Evolutionary conservation across 345 rosid genomes (phyloP).

Genomic region (Salix purpurea): DNA sequence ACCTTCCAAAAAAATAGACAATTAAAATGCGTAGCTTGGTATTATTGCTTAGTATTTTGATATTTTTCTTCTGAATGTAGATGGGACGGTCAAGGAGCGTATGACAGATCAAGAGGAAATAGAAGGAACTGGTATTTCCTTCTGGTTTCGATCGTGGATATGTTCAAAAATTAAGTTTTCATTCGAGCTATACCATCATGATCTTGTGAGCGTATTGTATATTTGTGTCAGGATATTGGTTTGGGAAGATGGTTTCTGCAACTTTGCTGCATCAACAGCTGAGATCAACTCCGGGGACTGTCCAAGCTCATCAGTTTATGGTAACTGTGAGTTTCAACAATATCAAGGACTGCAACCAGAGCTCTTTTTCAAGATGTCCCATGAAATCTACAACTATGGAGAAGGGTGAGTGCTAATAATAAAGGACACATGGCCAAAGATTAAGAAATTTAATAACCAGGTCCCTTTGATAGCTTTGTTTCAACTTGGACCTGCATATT

Average conservation of each 20-base stretch:
- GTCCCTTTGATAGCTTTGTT: too few relatives aligned
- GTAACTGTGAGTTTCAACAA: conserved; percentile 61
- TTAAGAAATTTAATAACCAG: too few relatives aligned
- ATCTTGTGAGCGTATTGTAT: neutral
- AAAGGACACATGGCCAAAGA: neutral
- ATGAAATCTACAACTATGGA: conserved; percentile 97
- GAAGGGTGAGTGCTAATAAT: conserved; percentile 62
- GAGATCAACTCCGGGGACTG: conserved; percentile 53
- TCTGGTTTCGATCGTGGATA: neutral
- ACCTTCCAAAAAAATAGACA: too few relatives aligned
- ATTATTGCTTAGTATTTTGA: neutral
- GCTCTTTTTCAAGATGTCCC: conserved; percentile 98
- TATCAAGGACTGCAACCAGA: conserved; percentile 93
- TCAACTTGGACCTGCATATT: neutral
- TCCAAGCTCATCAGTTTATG: conserved; percentile 48
- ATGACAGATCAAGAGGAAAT: conserved; percentile 96
- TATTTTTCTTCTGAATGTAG: conserved; percentile 31
- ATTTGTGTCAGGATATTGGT: conserved; percentile 67
- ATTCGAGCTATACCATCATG: too few relatives aligned
- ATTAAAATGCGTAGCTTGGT: too few relatives aligned
- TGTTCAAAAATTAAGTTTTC: neutral
- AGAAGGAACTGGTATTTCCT: conserved; percentile 79
- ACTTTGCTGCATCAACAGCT: conserved; percentile 74
- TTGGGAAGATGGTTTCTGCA: conserved; percentile 99
- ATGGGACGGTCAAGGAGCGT: conserved; percentile 95